A percentile compares a stretch with the other conserved stretches of the same genome.
These are phyloP conservation scores for Exophiala dermatitidis DNA, from an alignment of 2,329 filamentous ascomycete genomes.

Conservation along the genomic window DNA sequence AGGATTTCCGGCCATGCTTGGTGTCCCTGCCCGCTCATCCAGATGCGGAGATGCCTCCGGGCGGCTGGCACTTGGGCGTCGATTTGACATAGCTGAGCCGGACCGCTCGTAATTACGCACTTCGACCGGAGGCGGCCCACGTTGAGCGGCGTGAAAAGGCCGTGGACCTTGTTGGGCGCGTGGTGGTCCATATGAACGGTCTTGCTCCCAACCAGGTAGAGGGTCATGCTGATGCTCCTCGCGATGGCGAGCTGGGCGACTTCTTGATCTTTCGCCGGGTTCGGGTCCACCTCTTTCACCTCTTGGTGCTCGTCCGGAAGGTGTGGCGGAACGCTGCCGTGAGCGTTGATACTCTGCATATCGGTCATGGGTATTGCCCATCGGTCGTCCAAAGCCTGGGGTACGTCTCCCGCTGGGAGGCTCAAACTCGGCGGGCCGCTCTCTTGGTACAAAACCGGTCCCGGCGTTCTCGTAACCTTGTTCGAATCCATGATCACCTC, in stretches of 20 bases:
- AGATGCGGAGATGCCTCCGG: conserved; percentile 21
- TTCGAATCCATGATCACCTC: conserved; percentile 7
- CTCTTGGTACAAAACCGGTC: conserved; percentile 6
- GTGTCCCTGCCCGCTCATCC: conserved; percentile 30
- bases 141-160: background rate
- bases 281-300: conserved; percentile 52
- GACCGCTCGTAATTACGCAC: conserved; percentile 31
- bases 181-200: conserved; percentile 9
- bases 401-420: conserved; percentile 8
- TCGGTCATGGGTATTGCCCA: background rate
- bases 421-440: conserved; percentile 12
- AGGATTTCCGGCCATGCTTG: conserved; percentile 22
- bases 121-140: conserved; percentile 20
- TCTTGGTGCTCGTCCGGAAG: conserved; percentile 15
- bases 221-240: conserved; percentile 37
- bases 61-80: conserved; percentile 36
- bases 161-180: conserved; percentile 6
- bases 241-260: conserved; percentile 43
- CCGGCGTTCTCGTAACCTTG: conserved; percentile 11
- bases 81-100: conserved; percentile 35
- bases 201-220: conserved; percentile 7
- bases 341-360: conserved; percentile 17
- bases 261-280: conserved; percentile 48
- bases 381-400: conserved; percentile 10
- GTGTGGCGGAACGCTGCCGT: conserved; percentile 28